phyloP scores from a whole-genome alignment of 75 land plant genomes.

The Pinus albicaulis region DNA sequence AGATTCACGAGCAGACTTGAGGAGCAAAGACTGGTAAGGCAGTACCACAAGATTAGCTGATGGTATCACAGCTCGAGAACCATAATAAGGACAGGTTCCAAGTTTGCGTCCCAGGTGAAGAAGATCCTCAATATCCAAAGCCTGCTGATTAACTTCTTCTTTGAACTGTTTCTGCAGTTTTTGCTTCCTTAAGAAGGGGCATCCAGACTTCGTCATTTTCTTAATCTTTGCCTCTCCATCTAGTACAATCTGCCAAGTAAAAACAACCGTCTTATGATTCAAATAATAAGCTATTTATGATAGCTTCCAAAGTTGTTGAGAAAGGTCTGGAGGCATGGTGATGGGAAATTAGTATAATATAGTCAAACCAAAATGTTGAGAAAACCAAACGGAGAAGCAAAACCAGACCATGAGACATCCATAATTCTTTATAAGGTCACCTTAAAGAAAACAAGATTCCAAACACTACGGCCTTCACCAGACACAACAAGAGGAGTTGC shows the following conservation, averaged over 20 bases:
- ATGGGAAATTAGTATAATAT: neutral
- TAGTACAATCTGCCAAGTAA: neutral
- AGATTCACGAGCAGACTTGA: slow-evolving; percentile 78
- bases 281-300: neutral
- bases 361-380: neutral
- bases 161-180: slow-evolving; percentile 60
- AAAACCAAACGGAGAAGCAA: neutral
- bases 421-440: neutral
- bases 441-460: neutral
- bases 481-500: too few relatives aligned
- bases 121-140: slow-evolving; percentile 93
- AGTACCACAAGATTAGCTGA: slow-evolving; percentile 85
- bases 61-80: slow-evolving; percentile 74
- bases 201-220: slow-evolving; percentile 48
- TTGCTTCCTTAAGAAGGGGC: slow-evolving; percentile 76
- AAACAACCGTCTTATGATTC: neutral
- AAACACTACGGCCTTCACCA: neutral
- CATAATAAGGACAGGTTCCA: slow-evolving; percentile 95
- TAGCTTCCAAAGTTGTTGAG: neutral
- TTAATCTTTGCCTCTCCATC: slow-evolving; percentile 1
- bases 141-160: slow-evolving; percentile 39
- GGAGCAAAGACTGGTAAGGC: slow-evolving; percentile 92
- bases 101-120: slow-evolving; percentile 65
- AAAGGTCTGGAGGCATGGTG: neutral
- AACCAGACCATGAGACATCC: neutral